Base-by-base conservation (phyloP, 2,329 filamentous ascomycete species). In the Ampelomyces quisqualis region DNA sequence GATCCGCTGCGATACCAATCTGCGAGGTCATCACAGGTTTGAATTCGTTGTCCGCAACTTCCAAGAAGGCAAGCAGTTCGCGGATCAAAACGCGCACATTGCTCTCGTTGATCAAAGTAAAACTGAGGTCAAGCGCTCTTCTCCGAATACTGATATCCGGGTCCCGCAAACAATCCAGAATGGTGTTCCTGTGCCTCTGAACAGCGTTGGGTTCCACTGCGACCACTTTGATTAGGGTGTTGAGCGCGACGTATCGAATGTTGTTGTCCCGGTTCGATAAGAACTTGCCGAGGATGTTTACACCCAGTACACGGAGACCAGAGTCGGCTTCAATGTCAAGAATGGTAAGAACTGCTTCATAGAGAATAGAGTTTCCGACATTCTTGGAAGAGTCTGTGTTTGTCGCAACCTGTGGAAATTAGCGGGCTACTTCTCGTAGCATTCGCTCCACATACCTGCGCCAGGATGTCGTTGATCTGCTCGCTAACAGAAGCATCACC, bases 361-460 rank as follows among this genome's bases (percentile, higher is more conserved):
- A 98, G 6, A 98, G 77, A 57, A 98, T 98, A 1, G 93, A 91
- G 67, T 98, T 98, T 49, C 93, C 93, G 28, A 98, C 93, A 54
- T 98, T 98, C 75, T 98, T 98, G 19, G 90, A 90, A 0, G 91
- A 90, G 64, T 98, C 93, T 1, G 93, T 98, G 70, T 98, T 98
- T 26, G 91, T 97, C 37, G 93, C 93, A 39, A 98, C 93, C 62
- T 76, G 61, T 9, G 4, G 7, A 27, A 9, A 24, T 64, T 28
- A 64, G 54, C 32, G 33, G 22, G n/a, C 11, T n/a, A 11, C 7
- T 13, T 19, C 10, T 13, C 6, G 4, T 3, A 2, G 15, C 6
- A 9, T 9, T 9, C 21, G 24, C 8, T 6, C 13, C 6, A 22
- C 53, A n/a, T 55, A 64, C 64, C 73, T 95, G 90, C 5, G 93